Evolutionary conservation across 2,329 filamentous ascomycete genomes (phyloP), one percentile per base, ranked within the genome.

Genomic region (Cytospora chrysosperma): DNA sequence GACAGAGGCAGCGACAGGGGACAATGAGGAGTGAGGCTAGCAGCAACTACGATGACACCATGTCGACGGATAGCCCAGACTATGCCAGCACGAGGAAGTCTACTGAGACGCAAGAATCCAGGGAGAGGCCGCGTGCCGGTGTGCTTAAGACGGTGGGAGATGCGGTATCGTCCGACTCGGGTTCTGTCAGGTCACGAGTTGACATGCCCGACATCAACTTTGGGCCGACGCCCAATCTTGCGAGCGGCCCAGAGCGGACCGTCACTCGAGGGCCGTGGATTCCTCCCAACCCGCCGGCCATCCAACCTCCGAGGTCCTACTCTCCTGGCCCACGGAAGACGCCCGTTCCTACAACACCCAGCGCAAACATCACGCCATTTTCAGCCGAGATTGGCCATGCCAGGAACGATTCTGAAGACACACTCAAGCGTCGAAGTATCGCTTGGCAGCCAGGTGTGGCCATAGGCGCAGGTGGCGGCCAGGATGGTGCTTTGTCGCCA

Each of bases 161-260:
- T n/a, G 70, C 59, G 10, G 59, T 61, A 24, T 55, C 53, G 27
- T 66, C 64, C 5, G 50, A 62, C 64, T 66, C 49, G 64, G 62
- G 50, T 65, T 64, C 57, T 73, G 0, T 72, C 78, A 55, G 37
- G 28, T 61, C 59, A 37, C 17, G 59, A 30, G 17, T 80, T 27
- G 82, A 86, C 62, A 87, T 96, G 65, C 91, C 92, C 1, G 78
- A 83, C 5, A 85, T 97, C 67, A 88, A 97, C 74, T 97, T 97
- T 76, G 94, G 94, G 0, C 92, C 89, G 7, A 97, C 93, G 0
- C 78, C 91, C 69, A 88, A 90, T 65, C 61, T 66, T 27, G 64
- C 64, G 6, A 49, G 59, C n/a, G 62, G 37, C n/a, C 49, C 61
- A 19, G 59, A 61, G 37, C 64, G 64, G 15, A 56, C 52, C 32